Conservation (phyloP, 768 basidiomycete species). For the Leucosporidium yakuticum region DNA sequence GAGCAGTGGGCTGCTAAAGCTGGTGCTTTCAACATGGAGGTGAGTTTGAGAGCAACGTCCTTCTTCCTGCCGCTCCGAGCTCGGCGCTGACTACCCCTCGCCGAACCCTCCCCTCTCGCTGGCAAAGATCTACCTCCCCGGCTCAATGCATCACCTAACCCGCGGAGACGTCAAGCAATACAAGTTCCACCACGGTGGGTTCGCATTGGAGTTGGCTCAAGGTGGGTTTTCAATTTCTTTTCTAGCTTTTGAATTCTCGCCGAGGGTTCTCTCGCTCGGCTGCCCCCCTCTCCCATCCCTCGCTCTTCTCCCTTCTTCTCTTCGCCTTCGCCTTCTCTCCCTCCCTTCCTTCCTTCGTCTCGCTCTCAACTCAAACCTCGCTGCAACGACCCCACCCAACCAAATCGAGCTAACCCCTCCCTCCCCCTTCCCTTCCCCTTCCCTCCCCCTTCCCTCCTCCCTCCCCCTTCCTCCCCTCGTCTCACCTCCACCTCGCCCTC, state of each 20-base stretch:
- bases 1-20: constrained; percentile 91
- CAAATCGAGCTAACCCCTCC: no score
- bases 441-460: no score
- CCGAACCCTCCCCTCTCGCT: no score
- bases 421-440: no score
- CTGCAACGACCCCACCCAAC: no score
- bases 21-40: constrained; percentile 75
- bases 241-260: no score
- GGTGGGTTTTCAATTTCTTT: constrained; percentile 49
- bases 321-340: background rate
- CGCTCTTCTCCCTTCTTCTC: background rate
- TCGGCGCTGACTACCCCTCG: no score
- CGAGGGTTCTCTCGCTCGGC: no score
- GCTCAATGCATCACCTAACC: constrained; percentile 74
- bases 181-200: constrained; percentile 94
- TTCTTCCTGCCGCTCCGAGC: background rate
- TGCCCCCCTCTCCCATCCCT: background rate
- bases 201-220: constrained; percentile 88
- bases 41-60: constrained; percentile 39
- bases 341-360: background rate
- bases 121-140: constrained; percentile 59
- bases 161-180: constrained; percentile 89
- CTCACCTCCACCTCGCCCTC: no score
- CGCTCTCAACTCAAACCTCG: no score
- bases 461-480: no score